Conservation (phyloP, 805 yeast species). For the Lipomyces anomalus region DNA sequence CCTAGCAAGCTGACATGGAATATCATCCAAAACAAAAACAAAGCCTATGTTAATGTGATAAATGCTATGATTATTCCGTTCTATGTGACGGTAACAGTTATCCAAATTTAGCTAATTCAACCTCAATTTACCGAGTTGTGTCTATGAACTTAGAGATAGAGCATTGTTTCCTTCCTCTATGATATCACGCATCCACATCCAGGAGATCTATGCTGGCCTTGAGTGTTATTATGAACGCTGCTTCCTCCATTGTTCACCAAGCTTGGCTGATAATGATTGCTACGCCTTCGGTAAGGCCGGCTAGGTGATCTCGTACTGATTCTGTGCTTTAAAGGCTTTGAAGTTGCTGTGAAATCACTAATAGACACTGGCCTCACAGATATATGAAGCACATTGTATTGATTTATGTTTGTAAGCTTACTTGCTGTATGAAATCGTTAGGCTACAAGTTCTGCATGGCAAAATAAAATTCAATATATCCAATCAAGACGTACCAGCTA, state of each 20-base stretch:
- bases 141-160: no score
- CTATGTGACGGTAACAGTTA: no score
- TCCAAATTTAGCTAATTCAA: no score
- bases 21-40: no score
- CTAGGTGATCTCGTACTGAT: not conserved
- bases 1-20: no score
- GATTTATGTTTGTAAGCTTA: conserved; percentile 8
- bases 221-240: not conserved
- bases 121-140: no score
- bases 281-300: not conserved
- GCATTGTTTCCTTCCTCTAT: no score
- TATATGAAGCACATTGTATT: conserved; percentile 20
- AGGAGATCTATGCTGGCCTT: not conserved
- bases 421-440: conserved; percentile 4
- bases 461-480: not conserved
- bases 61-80: no score
- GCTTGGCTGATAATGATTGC: conserved; percentile 2
- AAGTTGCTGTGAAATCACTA: not conserved
- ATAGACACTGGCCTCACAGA: conserved; percentile 19
- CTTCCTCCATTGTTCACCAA: not conserved
- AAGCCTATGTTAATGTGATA: no score
- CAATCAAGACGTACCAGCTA: conserved; percentile 6
- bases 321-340: not conserved
- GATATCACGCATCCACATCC: conserved; percentile 18
- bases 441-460: not conserved